A percentile compares a stretch with the other conserved stretches of the same genome.
Conservation (phyloP, 1,139 yeast genomes). For the Eremothecium gossypii region DNA sequence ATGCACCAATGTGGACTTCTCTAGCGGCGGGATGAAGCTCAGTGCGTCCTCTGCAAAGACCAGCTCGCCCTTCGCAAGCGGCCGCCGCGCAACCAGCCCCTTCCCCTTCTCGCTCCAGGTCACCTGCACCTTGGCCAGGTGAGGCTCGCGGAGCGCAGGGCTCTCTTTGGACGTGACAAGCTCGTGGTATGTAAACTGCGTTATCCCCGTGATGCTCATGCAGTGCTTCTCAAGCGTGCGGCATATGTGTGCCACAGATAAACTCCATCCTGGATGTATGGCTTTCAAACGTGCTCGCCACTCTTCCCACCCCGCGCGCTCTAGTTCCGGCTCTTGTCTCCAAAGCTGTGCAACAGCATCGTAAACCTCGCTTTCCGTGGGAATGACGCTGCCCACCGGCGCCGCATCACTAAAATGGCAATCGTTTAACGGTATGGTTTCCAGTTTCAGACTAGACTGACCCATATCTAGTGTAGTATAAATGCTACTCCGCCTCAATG, state of each 20-base stretch:
- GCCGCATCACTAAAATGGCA: conserved; percentile 14
- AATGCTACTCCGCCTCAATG: too few relatives aligned
- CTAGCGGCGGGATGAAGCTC: conserved; percentile 64
- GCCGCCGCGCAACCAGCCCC: conserved; percentile 38
- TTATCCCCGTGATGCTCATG: conserved; percentile 31
- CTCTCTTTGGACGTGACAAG: conserved; percentile 48
- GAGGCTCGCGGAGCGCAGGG: conserved; percentile 33
- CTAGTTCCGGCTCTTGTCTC: conserved; percentile 60
- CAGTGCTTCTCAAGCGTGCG: conserved; percentile 47
- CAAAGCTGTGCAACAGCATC: conserved; percentile 54
- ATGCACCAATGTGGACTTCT: conserved; percentile 51
- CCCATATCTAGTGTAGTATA: not conserved
- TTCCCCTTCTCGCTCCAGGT: conserved; percentile 41
- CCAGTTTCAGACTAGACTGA: conserved; percentile 10
- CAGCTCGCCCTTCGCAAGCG: conserved; percentile 41
- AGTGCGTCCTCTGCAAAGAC: conserved; percentile 60
- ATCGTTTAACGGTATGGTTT: conserved; percentile 18
- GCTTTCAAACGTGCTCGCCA: conserved; percentile 44
- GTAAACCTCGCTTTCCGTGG: conserved; percentile 57
- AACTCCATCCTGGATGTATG: conserved; percentile 51
- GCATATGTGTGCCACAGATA: conserved; percentile 52
- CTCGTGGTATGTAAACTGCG: conserved; percentile 41
- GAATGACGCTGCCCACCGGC: conserved; percentile 29
- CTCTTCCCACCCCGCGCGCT: conserved; percentile 46
- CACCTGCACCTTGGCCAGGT: conserved; percentile 41